Evolutionary conservation across 306 rosid genomes (phyloP).

Genomic region (Luffa aegyptiaca): DNA sequence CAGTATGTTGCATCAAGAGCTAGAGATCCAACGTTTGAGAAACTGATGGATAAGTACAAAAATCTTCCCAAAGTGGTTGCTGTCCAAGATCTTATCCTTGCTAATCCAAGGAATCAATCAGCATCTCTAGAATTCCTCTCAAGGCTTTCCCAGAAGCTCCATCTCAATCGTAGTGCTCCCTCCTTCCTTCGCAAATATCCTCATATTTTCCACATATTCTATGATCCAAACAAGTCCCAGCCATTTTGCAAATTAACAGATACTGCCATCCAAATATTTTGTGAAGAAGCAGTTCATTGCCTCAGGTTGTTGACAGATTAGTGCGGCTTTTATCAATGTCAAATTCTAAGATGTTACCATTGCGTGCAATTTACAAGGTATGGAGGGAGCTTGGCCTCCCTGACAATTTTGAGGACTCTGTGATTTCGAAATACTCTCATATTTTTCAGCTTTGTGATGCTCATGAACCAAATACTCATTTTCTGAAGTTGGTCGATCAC

Average conservation of each 20-base stretch:
- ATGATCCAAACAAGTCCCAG: constrained; percentile 49
- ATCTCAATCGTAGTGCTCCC: constrained; percentile 64
- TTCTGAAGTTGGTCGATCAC: constrained; percentile 47
- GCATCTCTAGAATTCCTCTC: constrained; percentile 73
- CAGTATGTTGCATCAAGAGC: constrained; percentile 65
- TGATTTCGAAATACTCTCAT: constrained; percentile 40
- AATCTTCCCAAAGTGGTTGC: constrained; percentile 63
- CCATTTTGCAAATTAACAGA: constrained; percentile 59
- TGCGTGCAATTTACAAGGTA: constrained; percentile 74
- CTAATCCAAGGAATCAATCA: constrained; percentile 45
- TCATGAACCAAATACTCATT: constrained; percentile 61
- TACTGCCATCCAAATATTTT: constrained; percentile 35
- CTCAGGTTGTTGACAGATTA: constrained; percentile 50
- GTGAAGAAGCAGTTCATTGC: constrained; percentile 52
- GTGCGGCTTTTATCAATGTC: constrained; percentile 68
- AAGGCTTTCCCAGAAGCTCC: constrained; percentile 76
- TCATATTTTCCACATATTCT: constrained; percentile 63
- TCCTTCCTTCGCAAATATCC: constrained; percentile 76
- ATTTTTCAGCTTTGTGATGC: constrained; percentile 66
- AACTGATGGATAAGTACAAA: constrained; percentile 78
- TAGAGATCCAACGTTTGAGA: constrained; percentile 88
- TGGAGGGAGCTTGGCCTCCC: constrained; percentile 93
- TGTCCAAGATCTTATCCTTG: constrained; percentile 79
- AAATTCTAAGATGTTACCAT: constrained; percentile 55
- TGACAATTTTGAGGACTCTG: constrained; percentile 80